phyloP scores from a whole-genome alignment of 768 basidiomycete genomes.

The Amanita muscaria region DNA sequence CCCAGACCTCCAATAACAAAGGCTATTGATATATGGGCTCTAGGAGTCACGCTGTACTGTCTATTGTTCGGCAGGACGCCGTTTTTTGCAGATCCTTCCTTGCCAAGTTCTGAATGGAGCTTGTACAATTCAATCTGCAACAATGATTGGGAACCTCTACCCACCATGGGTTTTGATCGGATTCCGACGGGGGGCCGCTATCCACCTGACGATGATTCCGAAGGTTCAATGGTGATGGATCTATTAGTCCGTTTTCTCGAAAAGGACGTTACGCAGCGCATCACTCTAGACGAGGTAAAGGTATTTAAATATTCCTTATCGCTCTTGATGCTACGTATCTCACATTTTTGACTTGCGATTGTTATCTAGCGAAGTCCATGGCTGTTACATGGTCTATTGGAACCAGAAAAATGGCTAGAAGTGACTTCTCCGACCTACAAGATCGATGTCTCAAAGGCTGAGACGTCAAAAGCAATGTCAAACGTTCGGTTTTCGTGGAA shows the following conservation, averaged over 20 bases:
- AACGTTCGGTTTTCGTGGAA: constrained; percentile 55
- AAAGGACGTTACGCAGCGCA: constrained; percentile 68
- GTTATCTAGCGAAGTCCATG: constrained; percentile 57
- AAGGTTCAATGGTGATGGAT: constrained; percentile 57
- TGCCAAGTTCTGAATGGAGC: constrained; percentile 46
- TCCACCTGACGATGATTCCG: constrained; percentile 31
- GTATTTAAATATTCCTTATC: constrained; percentile 24
- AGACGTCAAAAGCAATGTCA: constrained; percentile 69
- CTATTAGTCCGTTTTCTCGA: constrained; percentile 71
- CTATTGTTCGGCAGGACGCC: constrained; percentile 84
- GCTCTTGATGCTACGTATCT: no score
- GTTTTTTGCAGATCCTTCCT: constrained; percentile 36
- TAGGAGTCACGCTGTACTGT: constrained; percentile 93
- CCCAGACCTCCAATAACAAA: constrained; percentile 64
- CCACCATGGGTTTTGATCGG: constrained; percentile 63
- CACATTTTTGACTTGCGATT: no score
- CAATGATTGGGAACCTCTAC: constrained; percentile 60
- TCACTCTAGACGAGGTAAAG: constrained; percentile 78
- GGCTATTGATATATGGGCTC: constrained; percentile 95
- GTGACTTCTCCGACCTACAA: constrained; percentile 28
- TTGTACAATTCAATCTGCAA: constrained; percentile 77
- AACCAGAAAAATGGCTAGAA: constrained; percentile 62
- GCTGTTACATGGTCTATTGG: constrained; percentile 59
- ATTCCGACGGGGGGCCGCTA: constrained; percentile 57
- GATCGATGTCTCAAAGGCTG: constrained; percentile 60